phyloP scores from a whole-genome alignment of 2,329 filamentous ascomycete genomes.

The Stromatinia cepivora region DNA sequence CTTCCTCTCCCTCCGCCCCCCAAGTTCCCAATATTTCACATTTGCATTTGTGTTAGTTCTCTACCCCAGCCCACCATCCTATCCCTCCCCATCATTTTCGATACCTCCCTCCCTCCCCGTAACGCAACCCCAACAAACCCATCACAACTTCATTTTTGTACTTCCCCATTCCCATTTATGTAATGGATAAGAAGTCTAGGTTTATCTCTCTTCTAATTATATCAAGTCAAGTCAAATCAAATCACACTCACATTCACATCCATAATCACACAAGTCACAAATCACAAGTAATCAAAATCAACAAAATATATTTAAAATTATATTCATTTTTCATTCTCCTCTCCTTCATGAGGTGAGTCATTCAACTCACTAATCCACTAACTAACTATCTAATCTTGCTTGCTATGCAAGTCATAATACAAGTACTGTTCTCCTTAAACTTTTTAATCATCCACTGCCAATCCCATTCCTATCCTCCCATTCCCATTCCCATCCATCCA shows the following conservation, averaged over 20 bases:
- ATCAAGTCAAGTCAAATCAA: not conserved
- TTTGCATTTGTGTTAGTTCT: too few species aligned
- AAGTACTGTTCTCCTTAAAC: not conserved
- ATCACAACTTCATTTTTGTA: not conserved
- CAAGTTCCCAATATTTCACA: too few species aligned
- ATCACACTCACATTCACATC: not conserved
- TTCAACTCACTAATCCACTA: not conserved
- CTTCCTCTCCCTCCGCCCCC: too few species aligned
- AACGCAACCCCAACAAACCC: too few species aligned
- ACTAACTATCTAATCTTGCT: slow-evolving; percentile 7
- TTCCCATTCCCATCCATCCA: slow-evolving; percentile 7
- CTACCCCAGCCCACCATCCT: too few species aligned
- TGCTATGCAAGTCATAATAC: slow-evolving; percentile 13
- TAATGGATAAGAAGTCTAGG: too few species aligned
- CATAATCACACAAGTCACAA: not conserved
- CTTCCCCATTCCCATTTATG: too few species aligned
- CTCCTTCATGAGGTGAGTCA: not conserved
- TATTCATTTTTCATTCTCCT: slow-evolving; percentile 4
- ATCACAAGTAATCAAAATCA: not conserved
- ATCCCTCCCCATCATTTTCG: too few species aligned
- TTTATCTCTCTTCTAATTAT: too few species aligned
- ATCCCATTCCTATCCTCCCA: not conserved
- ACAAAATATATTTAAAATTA: not conserved
- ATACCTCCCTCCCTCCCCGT: too few species aligned
- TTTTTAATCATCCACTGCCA: slow-evolving; percentile 15